These are phyloP conservation scores for Umbilicus rupestris DNA, from an alignment of 164 flowering plant species.

Conservation along the genomic window DNA sequence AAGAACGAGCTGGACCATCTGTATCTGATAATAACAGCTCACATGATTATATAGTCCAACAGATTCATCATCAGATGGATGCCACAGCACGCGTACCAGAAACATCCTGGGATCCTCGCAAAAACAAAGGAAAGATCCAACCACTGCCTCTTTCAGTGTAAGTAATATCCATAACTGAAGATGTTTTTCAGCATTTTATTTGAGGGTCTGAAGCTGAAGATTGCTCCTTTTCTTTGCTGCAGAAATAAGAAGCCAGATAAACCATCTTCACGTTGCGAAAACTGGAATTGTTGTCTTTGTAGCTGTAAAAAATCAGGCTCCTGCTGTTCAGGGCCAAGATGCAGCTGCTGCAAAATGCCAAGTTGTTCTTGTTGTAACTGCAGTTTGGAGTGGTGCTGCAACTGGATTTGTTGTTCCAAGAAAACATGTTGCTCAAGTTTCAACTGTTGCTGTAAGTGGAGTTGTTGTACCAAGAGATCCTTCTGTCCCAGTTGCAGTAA, in stretches of 20 bases:
- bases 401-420: conserved; percentile 1
- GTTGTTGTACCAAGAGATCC: not conserved
- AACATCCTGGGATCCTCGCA: not conserved
- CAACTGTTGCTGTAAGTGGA: not conserved
- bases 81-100: not conserved
- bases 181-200: not conserved
- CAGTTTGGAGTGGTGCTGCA: not conserved
- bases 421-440: conserved; percentile 2
- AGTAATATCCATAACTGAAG: not conserved
- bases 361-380: not conserved
- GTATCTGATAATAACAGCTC: not conserved
- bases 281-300: not conserved
- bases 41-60: not conserved
- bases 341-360: conserved; percentile 1
- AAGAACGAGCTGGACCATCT: not conserved
- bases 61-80: not conserved
- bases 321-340: not conserved
- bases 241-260: not conserved
- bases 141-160: not conserved
- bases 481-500: conserved; percentile 2
- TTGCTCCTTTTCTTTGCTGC: not conserved
- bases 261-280: not conserved
- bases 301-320: not conserved
- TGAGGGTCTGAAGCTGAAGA: not conserved
- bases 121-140: conserved; percentile 3